Evolutionary conservation across 257 asterid genomes (phyloP).

Genomic region (Craterostigma plantagineum): DNA sequence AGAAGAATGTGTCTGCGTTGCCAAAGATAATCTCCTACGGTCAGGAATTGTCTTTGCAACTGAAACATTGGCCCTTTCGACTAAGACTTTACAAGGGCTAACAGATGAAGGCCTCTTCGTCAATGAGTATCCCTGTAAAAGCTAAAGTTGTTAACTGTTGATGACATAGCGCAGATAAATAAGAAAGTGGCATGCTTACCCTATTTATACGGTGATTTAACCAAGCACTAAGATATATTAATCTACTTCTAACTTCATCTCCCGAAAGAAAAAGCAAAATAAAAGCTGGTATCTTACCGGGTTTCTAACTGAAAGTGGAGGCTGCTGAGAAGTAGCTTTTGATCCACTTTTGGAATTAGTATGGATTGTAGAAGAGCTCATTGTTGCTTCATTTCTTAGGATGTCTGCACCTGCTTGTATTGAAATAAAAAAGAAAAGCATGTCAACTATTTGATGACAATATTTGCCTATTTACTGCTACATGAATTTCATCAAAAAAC

Average conservation of each 20-base stretch:
- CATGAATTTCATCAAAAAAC: too few species aligned
- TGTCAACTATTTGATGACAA: background rate
- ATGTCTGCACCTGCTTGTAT: slow-evolving; percentile 25
- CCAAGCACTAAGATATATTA: too few species aligned
- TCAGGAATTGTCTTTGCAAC: slow-evolving; percentile 20
- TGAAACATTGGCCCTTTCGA: slow-evolving; percentile 18
- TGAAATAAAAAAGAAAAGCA: slow-evolving; percentile 8
- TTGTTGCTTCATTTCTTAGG: slow-evolving; percentile 24
- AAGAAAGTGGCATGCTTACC: too few species aligned
- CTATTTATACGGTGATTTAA: too few species aligned
- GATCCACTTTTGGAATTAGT: slow-evolving; percentile 21
- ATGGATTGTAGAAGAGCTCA: slow-evolving; percentile 24
- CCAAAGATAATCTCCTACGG: slow-evolving; percentile 11
- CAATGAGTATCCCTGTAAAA: slow-evolving; percentile 31
- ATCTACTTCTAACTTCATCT: background rate
- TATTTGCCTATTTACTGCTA: too few species aligned
- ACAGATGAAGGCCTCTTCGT: slow-evolving; percentile 17
- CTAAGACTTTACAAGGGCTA: slow-evolving; percentile 12
- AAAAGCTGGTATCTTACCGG: slow-evolving; percentile 28
- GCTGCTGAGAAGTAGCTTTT: slow-evolving; percentile 19
- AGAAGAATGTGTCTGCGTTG: slow-evolving; percentile 16
- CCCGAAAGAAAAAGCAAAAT: slow-evolving; percentile 5
- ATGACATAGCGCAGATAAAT: slow-evolving; percentile 3
- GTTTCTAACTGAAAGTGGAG: slow-evolving; percentile 22
- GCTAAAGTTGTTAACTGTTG: slow-evolving; percentile 5